Percentiles rank a stretch among this genome's conserved stretches.
phyloP scores from a whole-genome alignment of 1,139 yeast species.

The Nakaseomyces delphensis region DNA sequence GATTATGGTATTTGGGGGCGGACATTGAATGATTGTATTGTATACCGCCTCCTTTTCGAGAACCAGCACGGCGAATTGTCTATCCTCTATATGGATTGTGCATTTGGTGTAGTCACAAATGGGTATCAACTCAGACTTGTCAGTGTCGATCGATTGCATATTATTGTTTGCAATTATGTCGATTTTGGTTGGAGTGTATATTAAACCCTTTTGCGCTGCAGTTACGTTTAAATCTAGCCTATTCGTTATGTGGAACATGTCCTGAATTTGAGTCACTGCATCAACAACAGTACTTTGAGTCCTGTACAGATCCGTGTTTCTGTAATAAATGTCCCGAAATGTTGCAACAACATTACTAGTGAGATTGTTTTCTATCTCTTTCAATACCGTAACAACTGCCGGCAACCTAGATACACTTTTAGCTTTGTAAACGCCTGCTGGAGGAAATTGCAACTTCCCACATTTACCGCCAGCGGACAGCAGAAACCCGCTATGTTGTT shows the following conservation, averaged over 20 bases:
- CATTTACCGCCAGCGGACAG: background rate
- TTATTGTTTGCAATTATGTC: slow-evolving; percentile 8
- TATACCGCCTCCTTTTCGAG: slow-evolving; percentile 31
- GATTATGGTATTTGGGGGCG: slow-evolving; percentile 15
- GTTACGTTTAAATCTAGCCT: slow-evolving; percentile 21
- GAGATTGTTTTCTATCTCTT: background rate
- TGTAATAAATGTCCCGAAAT: slow-evolving; percentile 30
- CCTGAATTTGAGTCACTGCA: slow-evolving; percentile 20
- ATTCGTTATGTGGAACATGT: slow-evolving; percentile 15
- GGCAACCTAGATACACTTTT: background rate
- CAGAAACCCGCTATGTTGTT: background rate
- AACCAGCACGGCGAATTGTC: slow-evolving; percentile 16
- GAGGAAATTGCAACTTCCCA: background rate
- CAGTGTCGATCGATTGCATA: slow-evolving; percentile 7
- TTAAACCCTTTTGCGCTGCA: slow-evolving; percentile 33
- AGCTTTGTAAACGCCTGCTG: background rate
- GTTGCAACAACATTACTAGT: slow-evolving; percentile 14
- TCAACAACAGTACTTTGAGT: slow-evolving; percentile 21
- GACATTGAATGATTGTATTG: slow-evolving; percentile 16
- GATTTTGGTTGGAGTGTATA: slow-evolving; percentile 18
- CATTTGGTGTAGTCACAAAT: slow-evolving; percentile 11
- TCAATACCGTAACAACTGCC: background rate
- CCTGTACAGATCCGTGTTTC: slow-evolving; percentile 28
- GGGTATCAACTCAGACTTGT: slow-evolving; percentile 14
- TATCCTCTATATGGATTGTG: slow-evolving; percentile 8